Conservation (phyloP, 1,284 basidiomycete species). For the Naganishia sp. region DNA sequence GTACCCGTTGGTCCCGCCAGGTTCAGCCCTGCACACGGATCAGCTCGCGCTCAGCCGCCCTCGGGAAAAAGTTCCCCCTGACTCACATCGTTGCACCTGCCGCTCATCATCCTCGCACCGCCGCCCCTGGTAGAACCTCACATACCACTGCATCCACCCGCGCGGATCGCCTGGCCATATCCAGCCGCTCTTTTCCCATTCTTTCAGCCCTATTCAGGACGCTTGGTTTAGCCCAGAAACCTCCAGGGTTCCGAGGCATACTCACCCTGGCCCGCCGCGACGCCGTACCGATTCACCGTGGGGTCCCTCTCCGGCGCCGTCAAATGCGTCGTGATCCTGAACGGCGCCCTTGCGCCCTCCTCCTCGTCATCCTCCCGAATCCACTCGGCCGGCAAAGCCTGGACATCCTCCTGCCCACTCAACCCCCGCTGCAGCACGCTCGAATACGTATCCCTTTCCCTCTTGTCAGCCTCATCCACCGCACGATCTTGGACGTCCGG, state of each 20-base stretch:
- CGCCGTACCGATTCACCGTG: constrained; percentile 52
- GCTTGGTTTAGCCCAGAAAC: no score
- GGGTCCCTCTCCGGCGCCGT: constrained; percentile 45
- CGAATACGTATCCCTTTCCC: constrained; percentile 43
- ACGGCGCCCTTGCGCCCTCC: constrained; percentile 12
- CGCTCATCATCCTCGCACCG: constrained; percentile 55
- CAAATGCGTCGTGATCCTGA: constrained; percentile 34
- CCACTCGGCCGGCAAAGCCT: constrained; percentile 25
- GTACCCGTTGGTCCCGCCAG: constrained; percentile 53
- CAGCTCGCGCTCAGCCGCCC: background rate
- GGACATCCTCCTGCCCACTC: constrained; percentile 34
- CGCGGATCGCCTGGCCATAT: constrained; percentile 55
- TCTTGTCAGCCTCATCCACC: background rate
- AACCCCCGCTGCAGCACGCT: constrained; percentile 39
- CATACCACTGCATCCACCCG: constrained; percentile 58
- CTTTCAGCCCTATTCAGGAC: constrained; percentile 40
- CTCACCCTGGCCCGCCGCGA: constrained; percentile 53
- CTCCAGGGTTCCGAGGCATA: no score
- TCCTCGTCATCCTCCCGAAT: constrained; percentile 36
- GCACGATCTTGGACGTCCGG: constrained; percentile 1
- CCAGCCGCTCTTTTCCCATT: constrained; percentile 58
- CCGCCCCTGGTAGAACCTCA: constrained; percentile 56
- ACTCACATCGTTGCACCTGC: constrained; percentile 55
- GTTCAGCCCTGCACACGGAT: constrained; percentile 50
- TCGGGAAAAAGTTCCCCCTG: no score